Conservation (phyloP, 2,329 filamentous ascomycete species). For the Tetracladium maxilliforme region DNA sequence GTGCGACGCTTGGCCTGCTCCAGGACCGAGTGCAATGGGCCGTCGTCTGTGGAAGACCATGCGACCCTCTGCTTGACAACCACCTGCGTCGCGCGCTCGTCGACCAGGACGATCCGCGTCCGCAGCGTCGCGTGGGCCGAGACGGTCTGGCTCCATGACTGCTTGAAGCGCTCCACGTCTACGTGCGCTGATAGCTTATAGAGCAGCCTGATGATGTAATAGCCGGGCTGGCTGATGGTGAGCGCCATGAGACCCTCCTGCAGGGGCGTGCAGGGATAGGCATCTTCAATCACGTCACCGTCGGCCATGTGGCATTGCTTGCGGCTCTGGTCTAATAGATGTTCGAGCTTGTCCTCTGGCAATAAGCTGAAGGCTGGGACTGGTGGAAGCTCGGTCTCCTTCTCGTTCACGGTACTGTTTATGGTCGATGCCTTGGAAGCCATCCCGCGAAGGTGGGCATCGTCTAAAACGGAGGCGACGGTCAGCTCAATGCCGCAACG, state of each 20-base stretch:
- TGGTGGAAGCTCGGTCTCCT: too few species aligned
- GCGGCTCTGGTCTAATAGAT: too few species aligned
- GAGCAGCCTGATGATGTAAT: slow-evolving; percentile 18
- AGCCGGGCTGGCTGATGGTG: slow-evolving; percentile 15
- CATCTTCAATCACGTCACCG: slow-evolving; percentile 16
- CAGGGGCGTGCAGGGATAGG: slow-evolving; percentile 23
- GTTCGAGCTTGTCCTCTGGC: too few species aligned
- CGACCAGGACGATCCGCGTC: slow-evolving; percentile 12
- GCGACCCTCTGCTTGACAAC: slow-evolving; percentile 7
- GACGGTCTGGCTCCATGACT: slow-evolving; percentile 12
- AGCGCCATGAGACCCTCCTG: slow-evolving; percentile 24
- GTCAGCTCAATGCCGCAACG: too few species aligned
- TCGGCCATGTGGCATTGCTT: too few species aligned
- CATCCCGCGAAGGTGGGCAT: too few species aligned
- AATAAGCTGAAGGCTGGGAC: too few species aligned
- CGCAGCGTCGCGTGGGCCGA: slow-evolving; percentile 2
- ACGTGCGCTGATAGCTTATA: slow-evolving; percentile 9
- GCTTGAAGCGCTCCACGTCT: slow-evolving; percentile 8
- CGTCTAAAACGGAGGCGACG: too few species aligned
- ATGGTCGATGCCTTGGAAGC: too few species aligned
- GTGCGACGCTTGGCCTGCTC: slow-evolving; percentile 6
- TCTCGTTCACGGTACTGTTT: too few species aligned
- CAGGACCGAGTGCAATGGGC: slow-evolving; percentile 9
- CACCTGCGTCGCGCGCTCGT: slow-evolving; percentile 4
- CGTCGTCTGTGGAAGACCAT: slow-evolving; percentile 7